Base-by-base conservation (phyloP, 768 basidiomycete species). In the Tremella mesenterica region DNA sequence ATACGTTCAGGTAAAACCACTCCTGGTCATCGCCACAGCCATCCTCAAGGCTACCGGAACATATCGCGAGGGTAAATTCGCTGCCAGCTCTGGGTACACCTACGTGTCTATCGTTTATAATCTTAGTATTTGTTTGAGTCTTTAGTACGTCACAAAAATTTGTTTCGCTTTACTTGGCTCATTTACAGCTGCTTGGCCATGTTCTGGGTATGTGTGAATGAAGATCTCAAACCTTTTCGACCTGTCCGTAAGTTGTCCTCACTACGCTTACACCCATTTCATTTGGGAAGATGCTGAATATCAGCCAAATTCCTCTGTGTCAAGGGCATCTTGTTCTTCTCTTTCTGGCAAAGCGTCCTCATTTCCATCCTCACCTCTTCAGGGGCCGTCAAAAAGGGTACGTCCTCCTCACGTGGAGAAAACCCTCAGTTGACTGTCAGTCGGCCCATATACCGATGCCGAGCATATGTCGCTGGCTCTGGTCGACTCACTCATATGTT, bases 261-360 rank as follows among this genome's bases (percentile, higher is more conserved):
- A n/a, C n/a, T n/a, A n/a, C n/a, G n/a, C n/a, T n/a, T n/a, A 13
- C 3, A 34, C 13, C 23, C 50, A n/a, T 4, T 8, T 1, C 46
- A 9, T 8, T n/a, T n/a, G 6, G 10, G 38, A 49, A 52, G 30
- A 44, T 44, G 41, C 59, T 61, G 33, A 64, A 30, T 20, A 48
- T 0, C 54, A 75, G 93, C 95, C 2, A 99, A 99, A 73, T 99
- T 99, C 74, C 83, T 97, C 25, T 99, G 91, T 70, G 91, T 99
- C 61, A 99, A 99, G 71, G 93, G 93, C 41, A 90, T 99, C 61
- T 79, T 99, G 20, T 96, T 96, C 79, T 93, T 95, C 74, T 91
- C 88, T 1, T 99, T 99, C 76, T 99, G 95, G 95, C 95, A 99
- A 71, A 83, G 86, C 20, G 80, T 93, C 46, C 81, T 67, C 43